Evolutionary conservation across 768 basidiomycete species (phyloP).

Genomic region (Boletus subcaerulescens): DNA sequence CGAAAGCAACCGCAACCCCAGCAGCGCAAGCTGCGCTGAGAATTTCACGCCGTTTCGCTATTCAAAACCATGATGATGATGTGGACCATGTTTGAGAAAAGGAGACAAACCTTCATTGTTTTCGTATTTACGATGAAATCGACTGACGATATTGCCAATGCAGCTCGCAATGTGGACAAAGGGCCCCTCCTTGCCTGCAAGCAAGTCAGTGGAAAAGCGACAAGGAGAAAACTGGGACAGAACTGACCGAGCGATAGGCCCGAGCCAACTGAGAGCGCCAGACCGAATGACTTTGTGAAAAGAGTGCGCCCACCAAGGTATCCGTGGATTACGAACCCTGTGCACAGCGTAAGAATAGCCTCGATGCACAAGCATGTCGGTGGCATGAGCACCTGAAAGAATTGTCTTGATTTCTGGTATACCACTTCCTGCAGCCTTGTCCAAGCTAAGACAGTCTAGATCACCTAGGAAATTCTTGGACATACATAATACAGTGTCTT

Average conservation of each 20-base stretch:
- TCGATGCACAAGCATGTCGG: conserved; percentile 5
- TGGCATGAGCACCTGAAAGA: conserved; percentile 56
- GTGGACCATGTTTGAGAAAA: not conserved
- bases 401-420: conserved; percentile 98
- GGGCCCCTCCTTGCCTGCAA: conserved; percentile 62
- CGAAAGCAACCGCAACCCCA: conserved; percentile 96
- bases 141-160: conserved; percentile 88
- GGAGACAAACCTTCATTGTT: conserved; percentile 77
- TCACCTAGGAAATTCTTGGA: conserved; percentile 9
- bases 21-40: conserved; percentile 95
- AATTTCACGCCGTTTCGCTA: conserved; percentile 91
- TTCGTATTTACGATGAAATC: conserved; percentile 87
- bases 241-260: conserved; percentile 76
- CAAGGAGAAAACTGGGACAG: conserved; percentile 6
- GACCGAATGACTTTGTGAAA: conserved; percentile 85
- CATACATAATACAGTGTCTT: conserved; percentile 82
- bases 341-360: not conserved
- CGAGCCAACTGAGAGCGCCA: conserved; percentile 89
- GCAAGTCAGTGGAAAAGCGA: not conserved
- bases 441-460: conserved; percentile 13
- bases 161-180: conserved; percentile 94
- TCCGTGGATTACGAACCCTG: conserved; percentile 95
- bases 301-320: conserved; percentile 90
- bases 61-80: not conserved
- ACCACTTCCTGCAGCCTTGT: conserved; percentile 88